Evolutionary conservation across 768 basidiomycete genomes (phyloP).

Genomic region (Leccinum disarticulatum): DNA sequence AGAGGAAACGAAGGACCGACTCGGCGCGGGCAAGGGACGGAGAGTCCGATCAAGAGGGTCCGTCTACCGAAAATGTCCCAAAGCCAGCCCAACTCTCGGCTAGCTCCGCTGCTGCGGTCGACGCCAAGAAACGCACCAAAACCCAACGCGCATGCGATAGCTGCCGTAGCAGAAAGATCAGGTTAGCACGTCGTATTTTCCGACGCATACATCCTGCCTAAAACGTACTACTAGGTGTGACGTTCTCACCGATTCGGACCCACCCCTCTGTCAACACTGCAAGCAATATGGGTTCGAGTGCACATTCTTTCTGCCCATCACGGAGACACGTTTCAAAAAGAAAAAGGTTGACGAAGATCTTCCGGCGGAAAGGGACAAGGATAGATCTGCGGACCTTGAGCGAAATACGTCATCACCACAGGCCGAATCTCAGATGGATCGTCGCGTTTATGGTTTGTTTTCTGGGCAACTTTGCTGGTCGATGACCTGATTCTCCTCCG

Average conservation of each 20-base stretch:
- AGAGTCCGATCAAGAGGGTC: constrained; percentile 61
- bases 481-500: constrained; percentile 32
- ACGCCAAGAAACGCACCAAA: constrained; percentile 87
- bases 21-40: constrained; percentile 44
- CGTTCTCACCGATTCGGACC: constrained; percentile 73
- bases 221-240: constrained; percentile 59
- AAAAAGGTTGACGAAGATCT: constrained; percentile 79
- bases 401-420: constrained; percentile 45
- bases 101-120: constrained; percentile 37
- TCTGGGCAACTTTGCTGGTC: constrained; percentile 9
- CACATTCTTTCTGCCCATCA: constrained; percentile 97
- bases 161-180: constrained; percentile 87
- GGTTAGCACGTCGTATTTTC: constrained; percentile 38
- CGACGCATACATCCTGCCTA: constrained; percentile 12
- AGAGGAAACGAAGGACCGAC: constrained; percentile 64
- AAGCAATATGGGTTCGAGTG: constrained; percentile 92
- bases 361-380: constrained; percentile 38
- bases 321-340: constrained; percentile 98
- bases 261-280: constrained; percentile 90
- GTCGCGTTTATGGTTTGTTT: constrained; percentile 60
- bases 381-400: constrained; percentile 29
- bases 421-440: constrained; percentile 51
- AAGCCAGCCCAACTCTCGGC: constrained; percentile 34
- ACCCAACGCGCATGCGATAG: constrained; percentile 92
- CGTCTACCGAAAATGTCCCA: constrained; percentile 46